Evolutionary conservation across 805 yeast species (phyloP), one percentile per base, ranked within the genome.

Genomic region (Candida krabiensis): DNA sequence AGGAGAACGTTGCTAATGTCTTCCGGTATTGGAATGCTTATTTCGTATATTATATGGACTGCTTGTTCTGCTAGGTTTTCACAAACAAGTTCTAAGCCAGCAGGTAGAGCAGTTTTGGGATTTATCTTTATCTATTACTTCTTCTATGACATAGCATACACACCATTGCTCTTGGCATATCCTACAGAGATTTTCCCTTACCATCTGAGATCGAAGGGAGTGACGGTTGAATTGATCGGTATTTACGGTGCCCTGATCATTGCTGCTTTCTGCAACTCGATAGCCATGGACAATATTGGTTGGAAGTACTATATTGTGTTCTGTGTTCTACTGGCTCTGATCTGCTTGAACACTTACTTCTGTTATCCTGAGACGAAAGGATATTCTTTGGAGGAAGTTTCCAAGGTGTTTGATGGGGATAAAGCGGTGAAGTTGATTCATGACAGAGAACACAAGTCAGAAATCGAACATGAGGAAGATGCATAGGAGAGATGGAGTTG

Each of bases 141-240:
- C 44, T 56, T 60, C 27, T 73, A 71, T 55, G 66, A 71, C 52
- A 55, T 69, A 26, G 77, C 73, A 23, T 51, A 62, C 38, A 71
- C 71, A 39, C 78, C 77, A 31, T 60, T 72, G 40, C 72, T 77
- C 33, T 61, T 58, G 51, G 53, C 72, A 29, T 75, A 73, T 52
- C 44, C 51, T 2, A 51, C 67, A 27, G 71, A 79, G 53, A 71
- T 78, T n/a, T 80, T 75, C 57, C 79, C 78, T 25, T 63, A 76
- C 50, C 68, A 75, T 40, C 66, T 80, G 30, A 71, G 85, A 60
- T 71, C 83, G 12, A 66, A 76, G 44, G 86, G 86, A 44, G 77
- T 79, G 79, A 72, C 84, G 15, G 43, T 49, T 11, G 40, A 41
- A 26, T 24, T 43, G 28, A 32, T 48, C 18, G 44, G 40, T 12